Conservation (phyloP, 2,329 filamentous ascomycete species). For the Metarhizium humberi region DNA sequence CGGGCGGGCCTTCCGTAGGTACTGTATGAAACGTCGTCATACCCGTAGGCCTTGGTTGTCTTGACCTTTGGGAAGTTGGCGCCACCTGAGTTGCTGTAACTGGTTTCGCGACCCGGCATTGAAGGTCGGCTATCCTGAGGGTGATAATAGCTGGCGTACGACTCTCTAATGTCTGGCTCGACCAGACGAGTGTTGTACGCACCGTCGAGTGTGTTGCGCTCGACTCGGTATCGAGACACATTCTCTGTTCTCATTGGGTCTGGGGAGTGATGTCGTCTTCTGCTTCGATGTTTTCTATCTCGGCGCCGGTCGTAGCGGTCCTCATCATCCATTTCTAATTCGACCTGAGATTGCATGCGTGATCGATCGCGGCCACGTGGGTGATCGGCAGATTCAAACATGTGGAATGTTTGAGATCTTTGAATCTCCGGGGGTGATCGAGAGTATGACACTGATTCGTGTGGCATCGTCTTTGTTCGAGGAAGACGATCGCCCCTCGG, state of each 20-base stretch:
- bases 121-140: constrained; percentile 19
- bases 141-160: constrained; percentile 17
- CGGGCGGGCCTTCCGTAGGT: constrained; percentile 16
- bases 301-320: constrained; percentile 20
- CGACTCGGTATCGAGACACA: constrained; percentile 21
- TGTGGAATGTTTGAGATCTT: constrained; percentile 25
- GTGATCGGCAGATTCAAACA: constrained; percentile 15
- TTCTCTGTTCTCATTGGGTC: constrained; percentile 16
- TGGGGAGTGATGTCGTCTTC: constrained; percentile 25
- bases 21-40: constrained; percentile 24
- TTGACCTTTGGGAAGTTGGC: constrained; percentile 23
- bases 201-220: constrained; percentile 18
- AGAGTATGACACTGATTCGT: constrained; percentile 14
- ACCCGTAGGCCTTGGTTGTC: constrained; percentile 20
- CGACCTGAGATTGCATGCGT: constrained; percentile 25
- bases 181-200: constrained; percentile 19
- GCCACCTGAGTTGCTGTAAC: constrained; percentile 18
- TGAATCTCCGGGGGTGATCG: constrained; percentile 19
- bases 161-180: constrained; percentile 13
- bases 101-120: constrained; percentile 20
- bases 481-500: constrained; percentile 19
- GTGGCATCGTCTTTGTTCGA: constrained; percentile 26
- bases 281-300: constrained; percentile 25
- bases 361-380: constrained; percentile 28
- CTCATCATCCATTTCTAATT: constrained; percentile 24